Evolutionary conservation across 129 eudicot species (phyloP).

Genomic region (Helichrysum umbraculigerum): DNA sequence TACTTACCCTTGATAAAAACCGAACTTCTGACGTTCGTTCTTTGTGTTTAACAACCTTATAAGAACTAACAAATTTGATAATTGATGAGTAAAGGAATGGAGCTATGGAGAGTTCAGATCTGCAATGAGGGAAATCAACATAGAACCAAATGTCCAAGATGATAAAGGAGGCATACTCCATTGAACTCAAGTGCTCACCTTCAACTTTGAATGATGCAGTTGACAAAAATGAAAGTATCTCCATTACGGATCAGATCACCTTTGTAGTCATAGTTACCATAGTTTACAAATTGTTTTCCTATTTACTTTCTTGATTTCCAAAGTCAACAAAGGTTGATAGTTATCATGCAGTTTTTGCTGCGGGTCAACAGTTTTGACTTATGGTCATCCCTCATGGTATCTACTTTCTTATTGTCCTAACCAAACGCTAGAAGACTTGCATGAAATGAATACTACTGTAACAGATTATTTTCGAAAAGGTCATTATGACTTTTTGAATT

Average conservation of each 20-base stretch:
- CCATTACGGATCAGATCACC: slow-evolving; percentile 57
- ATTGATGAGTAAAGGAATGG: slow-evolving; percentile 53
- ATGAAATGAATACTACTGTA: slow-evolving; percentile 20
- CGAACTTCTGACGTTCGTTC: neutral
- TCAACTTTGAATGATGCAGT: slow-evolving; percentile 40
- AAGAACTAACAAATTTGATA: slow-evolving; percentile 20
- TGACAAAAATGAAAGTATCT: slow-evolving; percentile 40
- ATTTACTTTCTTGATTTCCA: slow-evolving; percentile 35
- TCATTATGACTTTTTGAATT: neutral
- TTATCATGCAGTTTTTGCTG: neutral
- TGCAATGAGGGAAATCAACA: slow-evolving; percentile 55
- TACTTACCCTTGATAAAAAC: neutral
- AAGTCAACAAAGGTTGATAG: neutral
- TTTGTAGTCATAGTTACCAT: slow-evolving; percentile 43
- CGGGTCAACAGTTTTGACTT: neutral
- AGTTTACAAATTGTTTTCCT: slow-evolving; percentile 47
- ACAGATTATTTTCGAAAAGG: slow-evolving; percentile 12
- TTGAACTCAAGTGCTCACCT: slow-evolving; percentile 67
- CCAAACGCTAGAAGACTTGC: slow-evolving; percentile 22
- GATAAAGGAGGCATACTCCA: slow-evolving; percentile 55
- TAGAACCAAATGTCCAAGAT: slow-evolving; percentile 55
- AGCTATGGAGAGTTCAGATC: slow-evolving; percentile 65
- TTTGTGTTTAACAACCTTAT: neutral
- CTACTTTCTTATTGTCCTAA: no score
- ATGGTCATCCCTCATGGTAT: no score